Evolutionary conservation across 208 protist genomes (phyloP).

Genomic region (Strigomonas oncopelti): DNA sequence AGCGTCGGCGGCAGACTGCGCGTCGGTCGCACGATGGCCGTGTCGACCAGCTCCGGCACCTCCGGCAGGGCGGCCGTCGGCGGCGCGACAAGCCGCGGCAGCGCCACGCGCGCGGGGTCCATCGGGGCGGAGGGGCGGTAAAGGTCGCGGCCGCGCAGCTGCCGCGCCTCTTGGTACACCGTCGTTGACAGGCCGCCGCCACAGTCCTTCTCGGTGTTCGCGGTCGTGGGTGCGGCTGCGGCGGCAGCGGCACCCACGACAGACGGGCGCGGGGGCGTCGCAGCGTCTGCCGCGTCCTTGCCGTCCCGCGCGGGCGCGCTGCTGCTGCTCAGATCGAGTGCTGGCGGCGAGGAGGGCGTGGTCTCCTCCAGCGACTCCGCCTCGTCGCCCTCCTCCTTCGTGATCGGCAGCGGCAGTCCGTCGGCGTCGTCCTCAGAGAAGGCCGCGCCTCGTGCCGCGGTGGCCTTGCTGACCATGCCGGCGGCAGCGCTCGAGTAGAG

Average conservation of each 20-base stretch:
- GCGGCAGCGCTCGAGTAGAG: neutral
- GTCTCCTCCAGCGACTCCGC: neutral
- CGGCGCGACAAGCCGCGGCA: neutral
- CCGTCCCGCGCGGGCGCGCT: neutral
- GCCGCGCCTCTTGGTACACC: neutral
- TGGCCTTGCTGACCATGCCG: neutral
- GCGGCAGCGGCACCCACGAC: neutral
- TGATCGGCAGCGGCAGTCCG: neutral
- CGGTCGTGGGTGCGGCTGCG: neutral
- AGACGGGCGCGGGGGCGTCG: neutral
- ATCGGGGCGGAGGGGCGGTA: neutral
- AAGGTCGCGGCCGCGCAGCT: neutral
- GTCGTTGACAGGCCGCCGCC: neutral
- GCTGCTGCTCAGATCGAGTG: too few relatives aligned
- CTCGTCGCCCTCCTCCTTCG: neutral
- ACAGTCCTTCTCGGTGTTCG: neutral
- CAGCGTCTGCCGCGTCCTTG: neutral
- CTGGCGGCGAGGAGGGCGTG: too few relatives aligned
- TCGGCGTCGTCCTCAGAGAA: neutral
- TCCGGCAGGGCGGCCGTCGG: neutral
- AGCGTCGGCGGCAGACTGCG: slow-evolving; percentile 37
- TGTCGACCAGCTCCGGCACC: slow-evolving; percentile 39
- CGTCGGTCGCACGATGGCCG: slow-evolving; percentile 48
- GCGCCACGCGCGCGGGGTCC: neutral
- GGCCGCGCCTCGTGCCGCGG: too few relatives aligned